Evolutionary conservation across 305 asterid species (phyloP).

Genomic region (Withania somnifera): DNA sequence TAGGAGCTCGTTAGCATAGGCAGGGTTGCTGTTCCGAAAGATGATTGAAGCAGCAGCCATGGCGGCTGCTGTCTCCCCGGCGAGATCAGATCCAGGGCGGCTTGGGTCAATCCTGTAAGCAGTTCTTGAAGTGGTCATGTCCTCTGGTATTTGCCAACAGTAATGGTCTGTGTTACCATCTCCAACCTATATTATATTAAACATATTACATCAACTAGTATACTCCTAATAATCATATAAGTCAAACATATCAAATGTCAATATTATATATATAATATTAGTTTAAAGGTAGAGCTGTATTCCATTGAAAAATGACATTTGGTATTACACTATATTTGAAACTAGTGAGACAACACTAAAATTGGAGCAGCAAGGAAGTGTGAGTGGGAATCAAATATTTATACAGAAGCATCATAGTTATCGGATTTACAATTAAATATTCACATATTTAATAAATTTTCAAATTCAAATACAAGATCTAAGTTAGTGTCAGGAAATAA

Average conservation of each 20-base stretch:
- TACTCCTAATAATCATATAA: background rate
- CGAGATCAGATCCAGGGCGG: constrained; percentile 57
- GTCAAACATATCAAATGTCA: background rate
- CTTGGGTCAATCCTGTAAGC: constrained; percentile 24
- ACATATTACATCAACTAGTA: background rate
- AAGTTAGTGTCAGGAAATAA: no score
- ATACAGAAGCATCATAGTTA: no score
- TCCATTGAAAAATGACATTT: background rate
- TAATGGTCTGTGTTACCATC: constrained; percentile 47
- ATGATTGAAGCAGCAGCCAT: constrained; percentile 46
- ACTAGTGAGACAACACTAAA: background rate
- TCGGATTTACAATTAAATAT: no score
- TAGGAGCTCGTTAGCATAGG: constrained; percentile 56
- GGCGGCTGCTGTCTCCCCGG: constrained; percentile 61
- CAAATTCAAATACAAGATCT: no score
- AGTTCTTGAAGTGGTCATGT: constrained; percentile 58
- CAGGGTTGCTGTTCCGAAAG: constrained; percentile 28
- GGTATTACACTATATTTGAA: background rate
- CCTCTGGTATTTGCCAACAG: constrained; percentile 71
- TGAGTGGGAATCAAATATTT: no score
- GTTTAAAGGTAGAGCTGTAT: background rate
- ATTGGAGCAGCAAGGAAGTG: background rate
- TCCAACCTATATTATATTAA: constrained; percentile 31
- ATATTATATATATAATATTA: background rate
- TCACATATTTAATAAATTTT: background rate